Conservation (phyloP, 2,329 filamentous ascomycete genomes). For the Hirsutella minnesotensis region DNA sequence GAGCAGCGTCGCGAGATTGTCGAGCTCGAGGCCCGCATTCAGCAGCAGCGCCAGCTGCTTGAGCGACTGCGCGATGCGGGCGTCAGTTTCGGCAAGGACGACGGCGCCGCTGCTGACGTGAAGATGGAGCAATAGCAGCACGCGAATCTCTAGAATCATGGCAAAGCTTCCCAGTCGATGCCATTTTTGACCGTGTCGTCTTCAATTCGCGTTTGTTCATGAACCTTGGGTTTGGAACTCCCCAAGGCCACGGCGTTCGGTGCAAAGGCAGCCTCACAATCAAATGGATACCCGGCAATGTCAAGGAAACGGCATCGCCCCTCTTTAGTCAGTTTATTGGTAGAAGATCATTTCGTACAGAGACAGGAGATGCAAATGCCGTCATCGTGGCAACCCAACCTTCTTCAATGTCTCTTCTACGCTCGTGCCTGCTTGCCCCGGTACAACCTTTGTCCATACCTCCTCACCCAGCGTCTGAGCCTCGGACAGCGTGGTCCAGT, state of each 20-base stretch:
- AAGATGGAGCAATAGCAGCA: slow-evolving; percentile 28
- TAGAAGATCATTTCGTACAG: no score
- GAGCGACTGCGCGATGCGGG: slow-evolving; percentile 37
- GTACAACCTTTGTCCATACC: slow-evolving; percentile 59
- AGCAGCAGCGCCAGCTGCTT: slow-evolving; percentile 48
- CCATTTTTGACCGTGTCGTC: no score
- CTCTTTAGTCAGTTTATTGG: no score
- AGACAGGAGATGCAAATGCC: no score
- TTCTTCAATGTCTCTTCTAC: slow-evolving; percentile 53
- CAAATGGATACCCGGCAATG: no score
- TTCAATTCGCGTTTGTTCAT: no score
- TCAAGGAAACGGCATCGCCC: no score
- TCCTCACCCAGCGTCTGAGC: slow-evolving; percentile 45
- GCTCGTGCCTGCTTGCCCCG: slow-evolving; percentile 48
- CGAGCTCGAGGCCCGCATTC: slow-evolving; percentile 52
- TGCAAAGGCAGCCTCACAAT: no score
- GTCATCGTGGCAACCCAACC: slow-evolving; percentile 25
- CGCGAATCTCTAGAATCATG: background rate
- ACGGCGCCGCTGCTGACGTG: slow-evolving; percentile 14
- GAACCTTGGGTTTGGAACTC: no score
- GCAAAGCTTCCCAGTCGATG: no score
- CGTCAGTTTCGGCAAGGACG: slow-evolving; percentile 20
- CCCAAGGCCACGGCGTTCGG: no score
- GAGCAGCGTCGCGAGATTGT: slow-evolving; percentile 63
- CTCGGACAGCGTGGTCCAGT: slow-evolving; percentile 64